A percentile compares a stretch with the other conserved stretches of the same genome.
Evolutionary conservation across 2,329 filamentous ascomycete species (phyloP).

Genomic region (Thermomyces lanuginosus): DNA sequence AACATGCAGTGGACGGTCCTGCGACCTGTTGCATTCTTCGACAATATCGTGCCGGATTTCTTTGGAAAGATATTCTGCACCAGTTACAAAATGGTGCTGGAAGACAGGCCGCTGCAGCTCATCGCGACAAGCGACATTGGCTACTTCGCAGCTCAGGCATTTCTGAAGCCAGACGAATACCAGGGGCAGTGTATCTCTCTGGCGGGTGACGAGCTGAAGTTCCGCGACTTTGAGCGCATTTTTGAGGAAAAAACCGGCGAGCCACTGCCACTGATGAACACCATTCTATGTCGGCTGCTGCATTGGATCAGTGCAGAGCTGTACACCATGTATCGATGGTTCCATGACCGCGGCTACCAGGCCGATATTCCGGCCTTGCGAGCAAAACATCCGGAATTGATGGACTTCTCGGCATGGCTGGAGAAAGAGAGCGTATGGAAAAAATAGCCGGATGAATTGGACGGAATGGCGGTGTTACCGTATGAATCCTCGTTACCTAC

Average conservation of each 20-base stretch:
- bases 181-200: conserved; percentile 31
- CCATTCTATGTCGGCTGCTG: too few species aligned
- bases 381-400: conserved; percentile 29
- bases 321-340: conserved; percentile 37
- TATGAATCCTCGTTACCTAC: too few species aligned
- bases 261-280: conserved; percentile 28
- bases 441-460: too few species aligned
- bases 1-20: conserved; percentile 46
- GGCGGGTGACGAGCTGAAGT: conserved; percentile 37
- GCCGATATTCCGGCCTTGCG: conserved; percentile 30
- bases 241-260: conserved; percentile 33
- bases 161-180: conserved; percentile 31
- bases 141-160: conserved; percentile 34
- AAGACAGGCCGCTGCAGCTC: conserved; percentile 29
- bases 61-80: conserved; percentile 34
- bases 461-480: too few species aligned
- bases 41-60: conserved; percentile 35
- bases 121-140: conserved; percentile 36
- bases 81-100: conserved; percentile 22
- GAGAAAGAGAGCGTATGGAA: conserved; percentile 33
- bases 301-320: too few species aligned
- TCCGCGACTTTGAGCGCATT: conserved; percentile 27
- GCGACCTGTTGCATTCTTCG: conserved; percentile 47
- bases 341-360: conserved; percentile 31
- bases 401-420: conserved; percentile 34